These are phyloP conservation scores for Bipolaris gigantea DNA, from an alignment of 2,329 filamentous ascomycete species.

Conservation along the genomic window DNA sequence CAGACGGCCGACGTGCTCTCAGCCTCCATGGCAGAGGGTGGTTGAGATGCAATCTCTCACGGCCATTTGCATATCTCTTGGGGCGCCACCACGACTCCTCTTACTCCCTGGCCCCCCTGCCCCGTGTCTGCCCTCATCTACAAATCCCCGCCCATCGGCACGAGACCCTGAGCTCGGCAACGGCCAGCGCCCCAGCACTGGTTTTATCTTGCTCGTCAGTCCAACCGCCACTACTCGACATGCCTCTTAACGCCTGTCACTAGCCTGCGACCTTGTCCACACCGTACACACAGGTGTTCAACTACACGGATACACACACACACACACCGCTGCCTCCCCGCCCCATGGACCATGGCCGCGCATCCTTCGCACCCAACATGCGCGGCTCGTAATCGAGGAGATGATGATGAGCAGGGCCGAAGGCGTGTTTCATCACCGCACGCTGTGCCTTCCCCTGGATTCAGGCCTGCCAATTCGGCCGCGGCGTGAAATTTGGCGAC, in stretches of 20 bases:
- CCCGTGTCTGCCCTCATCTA: background rate
- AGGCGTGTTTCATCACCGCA: slow-evolving; percentile 27
- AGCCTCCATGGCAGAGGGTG: background rate
- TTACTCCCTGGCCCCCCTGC: background rate
- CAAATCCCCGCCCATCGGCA: background rate
- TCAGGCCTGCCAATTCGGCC: slow-evolving; percentile 15
- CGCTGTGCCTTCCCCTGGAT: slow-evolving; percentile 24
- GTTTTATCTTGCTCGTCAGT: background rate
- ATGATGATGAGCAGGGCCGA: slow-evolving; percentile 25
- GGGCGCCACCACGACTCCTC: background rate
- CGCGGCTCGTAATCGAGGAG: slow-evolving; percentile 6
- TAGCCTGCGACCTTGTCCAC: background rate
- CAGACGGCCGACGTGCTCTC: background rate
- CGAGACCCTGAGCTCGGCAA: slow-evolving; percentile 3
- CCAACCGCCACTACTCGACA: background rate
- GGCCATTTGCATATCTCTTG: background rate
- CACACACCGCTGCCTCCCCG: no score
- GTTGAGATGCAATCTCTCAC: background rate
- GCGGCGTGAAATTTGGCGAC: slow-evolving; percentile 13
- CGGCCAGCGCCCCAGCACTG: background rate
- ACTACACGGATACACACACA: background rate
- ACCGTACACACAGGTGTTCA: background rate
- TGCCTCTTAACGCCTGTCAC: background rate
- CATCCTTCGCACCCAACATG: background rate
- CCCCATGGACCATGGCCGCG: background rate